A percentile compares a stretch with the other conserved stretches of the same genome.
phyloP scores from a whole-genome alignment of 1,284 basidiomycete genomes.

The Stygiomarasmius scandens region DNA sequence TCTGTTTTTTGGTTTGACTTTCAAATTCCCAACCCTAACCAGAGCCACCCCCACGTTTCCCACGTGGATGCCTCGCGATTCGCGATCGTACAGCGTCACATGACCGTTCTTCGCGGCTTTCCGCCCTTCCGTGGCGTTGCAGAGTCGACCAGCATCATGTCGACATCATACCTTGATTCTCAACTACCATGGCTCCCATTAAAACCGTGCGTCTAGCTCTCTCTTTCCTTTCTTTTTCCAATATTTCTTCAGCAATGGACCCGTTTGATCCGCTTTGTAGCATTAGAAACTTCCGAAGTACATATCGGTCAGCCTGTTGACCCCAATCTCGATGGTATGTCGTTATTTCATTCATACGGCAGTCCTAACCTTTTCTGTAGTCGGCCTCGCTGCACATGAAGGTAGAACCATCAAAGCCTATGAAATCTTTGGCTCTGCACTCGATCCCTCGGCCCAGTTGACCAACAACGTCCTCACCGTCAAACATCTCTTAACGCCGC shows the following conservation, averaged over 20 bases:
- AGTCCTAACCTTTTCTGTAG: conserved; percentile 34
- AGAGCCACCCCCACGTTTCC: no score
- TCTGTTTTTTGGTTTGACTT: no score
- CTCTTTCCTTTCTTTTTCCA: not conserved
- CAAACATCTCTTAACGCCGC: conserved; percentile 68
- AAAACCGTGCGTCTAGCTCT: conserved; percentile 46
- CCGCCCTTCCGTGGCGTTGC: not conserved
- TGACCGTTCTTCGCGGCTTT: not conserved
- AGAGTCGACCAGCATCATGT: not conserved
- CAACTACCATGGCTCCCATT: conserved; percentile 58
- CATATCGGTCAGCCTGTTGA: conserved; percentile 82
- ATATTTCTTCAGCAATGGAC: conserved; percentile 63
- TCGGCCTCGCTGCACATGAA: conserved; percentile 65
- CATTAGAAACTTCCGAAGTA: conserved; percentile 71
- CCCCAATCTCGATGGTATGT: conserved; percentile 61
- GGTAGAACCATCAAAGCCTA: conserved; percentile 62
- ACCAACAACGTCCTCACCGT: conserved; percentile 69
- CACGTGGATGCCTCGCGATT: no score
- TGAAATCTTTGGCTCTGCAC: conserved; percentile 68
- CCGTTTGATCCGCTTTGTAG: conserved; percentile 82
- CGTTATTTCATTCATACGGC: not conserved
- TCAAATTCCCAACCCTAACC: no score
- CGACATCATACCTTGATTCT: conserved; percentile 8
- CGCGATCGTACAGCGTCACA: not conserved
- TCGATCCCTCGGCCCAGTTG: conserved; percentile 65